A percentile compares a stretch with the other conserved stretches of the same genome.
These are phyloP conservation scores for Backusella tarrabulga DNA, from an alignment of 192 early-diverging fungal genomes.

Conservation along the genomic window DNA sequence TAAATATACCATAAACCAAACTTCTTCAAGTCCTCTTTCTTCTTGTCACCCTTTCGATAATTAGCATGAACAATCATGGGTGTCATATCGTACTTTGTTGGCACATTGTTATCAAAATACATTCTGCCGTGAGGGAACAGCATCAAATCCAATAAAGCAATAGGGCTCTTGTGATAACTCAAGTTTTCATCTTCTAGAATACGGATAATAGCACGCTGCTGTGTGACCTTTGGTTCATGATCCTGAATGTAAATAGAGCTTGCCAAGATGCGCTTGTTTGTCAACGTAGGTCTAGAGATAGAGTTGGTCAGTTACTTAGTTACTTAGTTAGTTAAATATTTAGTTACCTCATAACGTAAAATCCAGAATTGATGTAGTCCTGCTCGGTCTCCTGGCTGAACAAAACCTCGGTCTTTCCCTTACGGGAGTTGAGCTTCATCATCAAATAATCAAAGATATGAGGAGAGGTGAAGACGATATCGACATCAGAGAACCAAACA, in stretches of 20 bases:
- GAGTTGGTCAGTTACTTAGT: no score
- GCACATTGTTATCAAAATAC: slow-evolving; percentile 35
- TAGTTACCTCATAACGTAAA: slow-evolving; percentile 29
- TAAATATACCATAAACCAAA: slow-evolving; percentile 40
- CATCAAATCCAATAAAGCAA: slow-evolving; percentile 32
- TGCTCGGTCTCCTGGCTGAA: slow-evolving; percentile 36
- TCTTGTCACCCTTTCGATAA: slow-evolving; percentile 30
- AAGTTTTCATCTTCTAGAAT: slow-evolving; percentile 26
- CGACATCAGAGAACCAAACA: slow-evolving; percentile 41
- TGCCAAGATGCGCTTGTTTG: slow-evolving; percentile 30
- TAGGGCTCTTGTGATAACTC: slow-evolving; percentile 18
- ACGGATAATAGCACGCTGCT: slow-evolving; percentile 37
- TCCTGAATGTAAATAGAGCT: slow-evolving; percentile 31
- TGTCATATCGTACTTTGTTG: slow-evolving; percentile 22
- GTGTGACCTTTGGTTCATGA: slow-evolving; percentile 28
- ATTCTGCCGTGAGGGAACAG: slow-evolving; percentile 36
- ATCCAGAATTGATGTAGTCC: slow-evolving; percentile 33
- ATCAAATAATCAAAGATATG: slow-evolving; percentile 31
- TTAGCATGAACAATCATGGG: slow-evolving; percentile 44
- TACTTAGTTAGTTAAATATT: no score
- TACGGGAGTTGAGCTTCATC: slow-evolving; percentile 23
- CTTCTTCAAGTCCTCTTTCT: slow-evolving; percentile 26
- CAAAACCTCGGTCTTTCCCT: slow-evolving; percentile 21
- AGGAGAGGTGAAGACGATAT: slow-evolving; percentile 38
- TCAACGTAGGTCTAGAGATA: slow-evolving; percentile 12